Percentiles rank a stretch among this genome's conserved stretches.
These are phyloP conservation scores for Xylaria scruposa DNA, from an alignment of 495 filamentous ascomycete species.

Conservation along the genomic window DNA sequence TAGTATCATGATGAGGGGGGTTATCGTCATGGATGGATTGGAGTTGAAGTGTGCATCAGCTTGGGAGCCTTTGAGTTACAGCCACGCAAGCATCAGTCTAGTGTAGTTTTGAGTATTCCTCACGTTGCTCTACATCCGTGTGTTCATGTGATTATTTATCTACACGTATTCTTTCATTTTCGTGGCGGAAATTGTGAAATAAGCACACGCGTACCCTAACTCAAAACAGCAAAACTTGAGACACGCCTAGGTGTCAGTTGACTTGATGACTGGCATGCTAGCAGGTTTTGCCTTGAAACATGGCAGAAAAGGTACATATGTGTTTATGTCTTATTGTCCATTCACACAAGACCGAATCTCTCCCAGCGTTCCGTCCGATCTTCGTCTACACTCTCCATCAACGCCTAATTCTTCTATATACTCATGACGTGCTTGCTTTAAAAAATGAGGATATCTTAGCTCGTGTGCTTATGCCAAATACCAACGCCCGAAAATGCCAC, in stretches of 20 bases:
- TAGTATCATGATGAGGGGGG: background rate
- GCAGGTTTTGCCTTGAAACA: background rate
- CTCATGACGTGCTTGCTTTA: background rate
- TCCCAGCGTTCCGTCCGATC: background rate
- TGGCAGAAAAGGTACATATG: background rate
- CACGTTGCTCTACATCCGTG: background rate
- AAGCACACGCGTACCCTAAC: background rate
- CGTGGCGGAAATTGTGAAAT: background rate
- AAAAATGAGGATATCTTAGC: conserved; percentile 21
- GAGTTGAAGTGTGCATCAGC: conserved; percentile 2
- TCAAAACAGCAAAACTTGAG: background rate
- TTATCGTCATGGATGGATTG: background rate
- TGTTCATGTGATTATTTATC: background rate
- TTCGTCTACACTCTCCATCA: background rate
- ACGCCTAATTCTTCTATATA: background rate
- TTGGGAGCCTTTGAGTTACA: background rate
- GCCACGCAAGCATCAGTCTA: background rate
- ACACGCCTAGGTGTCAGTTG: background rate
- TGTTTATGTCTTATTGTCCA: background rate
- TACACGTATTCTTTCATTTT: background rate
- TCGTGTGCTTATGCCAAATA: conserved; percentile 19
- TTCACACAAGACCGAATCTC: background rate
- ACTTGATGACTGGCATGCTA: background rate
- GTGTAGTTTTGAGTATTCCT: conserved; percentile 12
- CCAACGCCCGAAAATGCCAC: conserved; percentile 30